A percentile compares a stretch with the other conserved stretches of the same genome.
Evolutionary conservation across 768 basidiomycete species (phyloP).

Genomic region (Lepiota venenata): DNA sequence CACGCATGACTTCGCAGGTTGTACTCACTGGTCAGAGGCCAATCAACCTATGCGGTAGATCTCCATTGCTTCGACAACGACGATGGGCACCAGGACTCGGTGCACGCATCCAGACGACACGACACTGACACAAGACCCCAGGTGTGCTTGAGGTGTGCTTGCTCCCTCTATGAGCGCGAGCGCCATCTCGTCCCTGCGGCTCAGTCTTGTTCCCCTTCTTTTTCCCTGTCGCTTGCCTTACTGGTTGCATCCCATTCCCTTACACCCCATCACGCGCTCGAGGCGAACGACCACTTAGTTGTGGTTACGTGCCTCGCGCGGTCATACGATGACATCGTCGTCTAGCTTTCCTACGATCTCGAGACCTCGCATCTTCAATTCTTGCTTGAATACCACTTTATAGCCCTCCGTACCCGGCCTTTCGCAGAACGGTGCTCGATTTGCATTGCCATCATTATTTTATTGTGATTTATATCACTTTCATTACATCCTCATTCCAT

Average conservation of each 20-base stretch:
- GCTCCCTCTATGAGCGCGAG: conserved; percentile 46
- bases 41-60: conserved; percentile 21
- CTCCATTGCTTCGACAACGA: conserved; percentile 33
- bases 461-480: conserved; percentile 26
- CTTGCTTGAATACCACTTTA: conserved; percentile 12
- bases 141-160: conserved; percentile 52
- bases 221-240: conserved; percentile 38
- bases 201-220: conserved; percentile 55
- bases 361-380: conserved; percentile 21
- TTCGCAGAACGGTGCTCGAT: conserved; percentile 26
- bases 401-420: conserved; percentile 16
- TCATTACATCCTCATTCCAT: conserved; percentile 25
- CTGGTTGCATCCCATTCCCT: conserved; percentile 43
- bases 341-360: conserved; percentile 25
- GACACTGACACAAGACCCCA: conserved; percentile 72
- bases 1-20: conserved; percentile 30
- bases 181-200: conserved; percentile 47
- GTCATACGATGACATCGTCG: conserved; percentile 73
- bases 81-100: conserved; percentile 38
- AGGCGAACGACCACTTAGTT: conserved; percentile 78
- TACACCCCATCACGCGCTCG: conserved; percentile 55
- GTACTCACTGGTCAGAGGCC: conserved; percentile 40
- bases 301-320: conserved; percentile 78
- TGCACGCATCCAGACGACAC: conserved; percentile 38
- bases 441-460: conserved; percentile 27